Evolutionary conservation across 345 rosid species (phyloP), one percentile per base, ranked within the genome.

Genomic region (Arabis hirsuta): DNA sequence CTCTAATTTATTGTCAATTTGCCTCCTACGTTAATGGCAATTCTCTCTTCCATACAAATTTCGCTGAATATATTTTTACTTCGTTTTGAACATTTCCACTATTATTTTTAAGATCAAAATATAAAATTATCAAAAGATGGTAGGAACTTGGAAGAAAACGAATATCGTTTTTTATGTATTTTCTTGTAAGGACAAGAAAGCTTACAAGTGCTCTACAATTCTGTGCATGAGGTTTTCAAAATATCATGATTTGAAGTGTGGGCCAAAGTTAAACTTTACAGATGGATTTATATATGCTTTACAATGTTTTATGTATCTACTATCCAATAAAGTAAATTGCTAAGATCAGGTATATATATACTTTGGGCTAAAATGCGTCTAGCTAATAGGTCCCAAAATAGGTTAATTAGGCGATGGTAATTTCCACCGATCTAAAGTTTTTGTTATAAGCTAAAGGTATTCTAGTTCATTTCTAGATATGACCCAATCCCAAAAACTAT

Each of bases 1-100:
- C 67, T 74, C 61, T 51, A 74, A 66, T 66, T 74, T 73, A 73
- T 65, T 73, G 46, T 12, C 57, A 22, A 39, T 74, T 74, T 74
- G 78, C 67, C 67, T 57, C 73, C 26, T 66, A 50, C 73, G 62
- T 66, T 66, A 45, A 74, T 57, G 66, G 72, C 60, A 63, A 55
- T 22, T 1, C 29, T 62, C 53, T 41, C 53, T 73, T 55, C 65
- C 36, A 64, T 55, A 46, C 69, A 41, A 62, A 43, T 55, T 54
- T 16, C 64, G 36, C 22, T 55, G 14, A 29, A 27, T 55, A 1
- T 12, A 6, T 11, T 42, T 42, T 1, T 26, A 44, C 31, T 14
- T 42, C 68, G 29, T 52, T 52, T 71, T 56, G 8, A 68, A 45
- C 57, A 65, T 5, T 54, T 51, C 13, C 34, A 36, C 36, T n/a